Percentiles rank a stretch among this genome's conserved stretches.
phyloP scores from a whole-genome alignment of 306 rosid genomes.

The Cicer pinnatifidum region DNA sequence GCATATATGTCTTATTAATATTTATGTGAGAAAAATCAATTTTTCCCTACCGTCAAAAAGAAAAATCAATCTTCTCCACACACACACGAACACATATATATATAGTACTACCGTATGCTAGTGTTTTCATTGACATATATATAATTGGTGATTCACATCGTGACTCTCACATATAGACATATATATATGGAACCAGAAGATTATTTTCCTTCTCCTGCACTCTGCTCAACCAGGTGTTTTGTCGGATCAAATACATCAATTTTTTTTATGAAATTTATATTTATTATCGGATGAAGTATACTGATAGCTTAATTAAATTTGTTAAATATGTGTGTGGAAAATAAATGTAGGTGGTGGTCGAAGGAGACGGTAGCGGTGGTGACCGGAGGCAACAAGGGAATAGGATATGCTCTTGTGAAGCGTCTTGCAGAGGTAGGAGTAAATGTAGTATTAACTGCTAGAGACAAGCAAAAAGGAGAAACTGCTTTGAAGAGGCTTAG shows the following conservation, averaged over 20 bases:
- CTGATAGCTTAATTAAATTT: background rate
- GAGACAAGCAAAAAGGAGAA: constrained; percentile 64
- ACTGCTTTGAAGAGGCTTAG: constrained; percentile 53
- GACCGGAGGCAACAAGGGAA: constrained; percentile 88
- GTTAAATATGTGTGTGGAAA: background rate
- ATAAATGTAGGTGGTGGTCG: constrained; percentile 82
- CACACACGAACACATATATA: background rate
- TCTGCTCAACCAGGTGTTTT: constrained; percentile 33
- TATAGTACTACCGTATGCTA: background rate
- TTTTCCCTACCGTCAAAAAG: background rate
- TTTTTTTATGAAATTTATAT: no score
- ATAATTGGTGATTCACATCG: background rate
- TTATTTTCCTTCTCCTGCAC: constrained; percentile 46
- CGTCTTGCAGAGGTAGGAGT: constrained; percentile 67
- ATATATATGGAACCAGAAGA: constrained; percentile 50
- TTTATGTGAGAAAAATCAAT: background rate
- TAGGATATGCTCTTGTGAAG: constrained; percentile 80
- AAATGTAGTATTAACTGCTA: constrained; percentile 70
- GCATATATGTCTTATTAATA: background rate
- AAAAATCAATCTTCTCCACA: background rate
- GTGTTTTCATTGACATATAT: constrained; percentile 10
- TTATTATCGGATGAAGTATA: no score
- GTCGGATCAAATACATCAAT: no score
- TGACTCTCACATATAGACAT: background rate
- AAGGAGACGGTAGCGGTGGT: constrained; percentile 77